Evolutionary conservation across 176 grass and related monocot genomes (phyloP), one percentile per base, ranked within the genome.

Genomic region (Raddia guianensis): DNA sequence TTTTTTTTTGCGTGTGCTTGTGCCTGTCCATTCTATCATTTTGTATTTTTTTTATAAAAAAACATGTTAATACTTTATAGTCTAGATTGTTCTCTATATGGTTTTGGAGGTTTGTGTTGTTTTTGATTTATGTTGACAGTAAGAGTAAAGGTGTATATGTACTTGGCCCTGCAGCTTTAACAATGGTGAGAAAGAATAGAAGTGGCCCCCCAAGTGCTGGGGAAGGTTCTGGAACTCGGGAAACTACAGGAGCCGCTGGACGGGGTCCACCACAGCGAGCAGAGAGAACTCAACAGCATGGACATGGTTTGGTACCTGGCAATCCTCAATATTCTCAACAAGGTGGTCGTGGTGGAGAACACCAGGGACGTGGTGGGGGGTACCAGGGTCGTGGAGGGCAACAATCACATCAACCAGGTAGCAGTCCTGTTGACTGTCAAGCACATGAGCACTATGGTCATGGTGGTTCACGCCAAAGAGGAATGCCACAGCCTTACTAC

Each of bases 141-240:
- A 46, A 57, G 62, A 74, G 5, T 50, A 77, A 62, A 8, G n/a
- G 19, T 58, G 45, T 76, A 70, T 60, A 20, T 68, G 45, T 40
- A 1, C 18, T 57, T 78, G 48, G 61, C 21, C 14, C 78, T 50
- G 42, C 60, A 82, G 73, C 71, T 68, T 81, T 73, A 35, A 7
- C 73, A 55, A 89, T 81, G 87, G 80, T 86, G 90, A 92, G 84
- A 81, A 92, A 92, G 76, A 92, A 68, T 76, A 87, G 83, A 81
- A 73, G 76, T 89, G 83, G 16, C 9, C 79, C 78, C 70, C 32
- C 78, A 57, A 66, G 83, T 2, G 27, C 44, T 4, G 72, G 68
- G 20, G 77, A 53, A 54, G 73, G 72, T 53, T 85, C 82, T 63
- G 85, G 70, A 57, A 34, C 12, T 74, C 71, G 53, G 5, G 35